Conservation (phyloP, 2,329 filamentous ascomycete species). For the Macrophomina tecta region DNA sequence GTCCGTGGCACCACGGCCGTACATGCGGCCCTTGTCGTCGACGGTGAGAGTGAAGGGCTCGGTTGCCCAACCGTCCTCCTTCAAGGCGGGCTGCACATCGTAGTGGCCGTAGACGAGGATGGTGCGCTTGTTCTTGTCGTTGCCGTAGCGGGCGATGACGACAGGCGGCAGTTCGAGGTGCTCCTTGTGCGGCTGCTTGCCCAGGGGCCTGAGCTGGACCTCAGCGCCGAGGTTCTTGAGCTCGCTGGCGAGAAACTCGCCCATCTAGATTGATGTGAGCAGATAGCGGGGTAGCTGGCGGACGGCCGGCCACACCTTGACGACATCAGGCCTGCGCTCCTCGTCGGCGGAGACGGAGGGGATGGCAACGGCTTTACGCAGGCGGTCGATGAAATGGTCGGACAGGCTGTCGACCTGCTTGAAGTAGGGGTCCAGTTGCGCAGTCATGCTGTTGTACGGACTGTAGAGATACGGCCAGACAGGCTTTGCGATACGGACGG, state of each 20-base stretch:
- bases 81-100: conserved; percentile 93
- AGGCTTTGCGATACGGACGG: conserved; percentile 12
- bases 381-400: conserved; percentile 83
- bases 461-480: conserved; percentile 57
- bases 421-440: conserved; percentile 90
- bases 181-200: conserved; percentile 90
- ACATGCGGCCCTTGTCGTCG: conserved; percentile 93
- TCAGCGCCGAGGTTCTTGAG: conserved; percentile 82
- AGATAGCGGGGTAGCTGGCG: conserved; percentile 1
- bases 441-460: conserved; percentile 77
- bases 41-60: conserved; percentile 90
- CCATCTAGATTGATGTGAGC: conserved; percentile 67
- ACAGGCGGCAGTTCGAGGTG: conserved; percentile 91
- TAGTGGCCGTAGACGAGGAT: conserved; percentile 98
- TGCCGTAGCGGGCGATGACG: conserved; percentile 89
- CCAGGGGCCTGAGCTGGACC: conserved; percentile 84
- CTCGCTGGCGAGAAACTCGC: conserved; percentile 83
- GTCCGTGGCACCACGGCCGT: conserved; percentile 91
- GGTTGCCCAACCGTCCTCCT: conserved; percentile 93
- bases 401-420: conserved; percentile 84
- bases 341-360: conserved; percentile 94
- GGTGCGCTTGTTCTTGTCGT: conserved; percentile 89
- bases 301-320: conserved; percentile 64
- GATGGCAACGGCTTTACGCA: conserved; percentile 92
- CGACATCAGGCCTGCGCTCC: conserved; percentile 85